Base-by-base conservation (phyloP, 805 yeast genomes). In the Ogataea nitratoaversa region DNA sequence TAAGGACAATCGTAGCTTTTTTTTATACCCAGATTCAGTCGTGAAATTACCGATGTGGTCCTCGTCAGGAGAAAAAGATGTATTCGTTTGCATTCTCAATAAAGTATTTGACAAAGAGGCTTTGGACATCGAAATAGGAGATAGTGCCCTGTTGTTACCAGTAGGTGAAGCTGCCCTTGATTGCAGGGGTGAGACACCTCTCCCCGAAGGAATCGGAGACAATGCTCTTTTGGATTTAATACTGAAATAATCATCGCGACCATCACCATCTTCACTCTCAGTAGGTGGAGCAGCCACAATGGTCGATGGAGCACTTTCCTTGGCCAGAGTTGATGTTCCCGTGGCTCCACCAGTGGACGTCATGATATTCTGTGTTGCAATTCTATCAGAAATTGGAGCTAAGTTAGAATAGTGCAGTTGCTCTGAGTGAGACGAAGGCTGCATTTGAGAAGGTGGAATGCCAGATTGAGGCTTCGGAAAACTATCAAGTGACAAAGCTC, bases 401-500 rank as follows among this genome's bases (percentile, higher is more conserved):
- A n/a, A n/a, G n/a, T n/a, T n/a, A 24, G 30, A 17, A 12, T 25
- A 4, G 4, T 25, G 23, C 9, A 18, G 25, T 17, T n/a, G 17
- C 16, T 20, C 13, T n/a, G 22, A 12, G 8, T n/a, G 22, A 17
- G 30, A 24, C n/a, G n/a, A n/a, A n/a, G n/a, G n/a, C 11, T 18
- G 30, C 6, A 13, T 12, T 11, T 28, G 19, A 12, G 27, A n/a
- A 5, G 11, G 14, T 7, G 11, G 7, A 17, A 19, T 32, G n/a
- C 29, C 34, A 5, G 18, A 20, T 18, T 33, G 38, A 8, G 36
- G 39, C 11, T 43, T 43, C n/a, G 57, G 59, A 28, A 64, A 64
- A 34, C 52, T 41, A 17, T 60, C 67, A 11, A 72, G 52, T 0
- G 68, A 50, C 31, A 77, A 59, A 19, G 67, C 63, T 2, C 82